Percentiles rank a stretch among this genome's conserved stretches.
Evolutionary conservation across 108 stramenopile species (phyloP).

Genomic region (Nitzschia palea): DNA sequence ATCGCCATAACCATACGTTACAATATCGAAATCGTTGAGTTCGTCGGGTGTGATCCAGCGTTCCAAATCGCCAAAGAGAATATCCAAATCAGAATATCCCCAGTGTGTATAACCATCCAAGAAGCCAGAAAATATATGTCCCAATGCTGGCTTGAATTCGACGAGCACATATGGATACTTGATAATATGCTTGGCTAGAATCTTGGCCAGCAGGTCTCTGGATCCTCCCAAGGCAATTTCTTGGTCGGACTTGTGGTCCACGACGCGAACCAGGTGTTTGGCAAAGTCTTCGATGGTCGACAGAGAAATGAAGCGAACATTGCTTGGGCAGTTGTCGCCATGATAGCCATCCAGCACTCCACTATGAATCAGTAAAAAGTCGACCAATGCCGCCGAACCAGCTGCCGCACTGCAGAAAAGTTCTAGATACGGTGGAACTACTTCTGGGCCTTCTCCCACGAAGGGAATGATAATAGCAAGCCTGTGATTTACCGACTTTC

Average conservation of each 20-base stretch:
- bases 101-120: constrained; percentile 83
- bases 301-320: constrained; percentile 76
- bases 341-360: constrained; percentile 54
- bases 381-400: constrained; percentile 63
- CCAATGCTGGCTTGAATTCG: constrained; percentile 93
- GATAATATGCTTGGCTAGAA: constrained; percentile 44
- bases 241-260: constrained; percentile 42
- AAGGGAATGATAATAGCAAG: constrained; percentile 83
- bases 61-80: constrained; percentile 87
- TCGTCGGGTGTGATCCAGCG: constrained; percentile 83
- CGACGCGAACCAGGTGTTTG: constrained; percentile 43
- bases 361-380: constrained; percentile 85
- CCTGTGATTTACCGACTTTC: constrained; percentile 5
- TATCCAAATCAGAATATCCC: constrained; percentile 95
- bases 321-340: constrained; percentile 33
- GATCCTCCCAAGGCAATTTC: constrained; percentile 27
- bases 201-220: constrained; percentile 32
- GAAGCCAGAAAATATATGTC: constrained; percentile 86
- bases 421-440: constrained; percentile 81
- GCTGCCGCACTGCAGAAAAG: constrained; percentile 79
- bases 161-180: constrained; percentile 86
- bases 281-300: constrained; percentile 41
- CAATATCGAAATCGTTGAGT: constrained; percentile 84
- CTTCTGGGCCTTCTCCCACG: constrained; percentile 49
- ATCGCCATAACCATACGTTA: constrained; percentile 93